Conservation (phyloP, 169 alveolate genomes). For the Plasmodium gonderi region DNA sequence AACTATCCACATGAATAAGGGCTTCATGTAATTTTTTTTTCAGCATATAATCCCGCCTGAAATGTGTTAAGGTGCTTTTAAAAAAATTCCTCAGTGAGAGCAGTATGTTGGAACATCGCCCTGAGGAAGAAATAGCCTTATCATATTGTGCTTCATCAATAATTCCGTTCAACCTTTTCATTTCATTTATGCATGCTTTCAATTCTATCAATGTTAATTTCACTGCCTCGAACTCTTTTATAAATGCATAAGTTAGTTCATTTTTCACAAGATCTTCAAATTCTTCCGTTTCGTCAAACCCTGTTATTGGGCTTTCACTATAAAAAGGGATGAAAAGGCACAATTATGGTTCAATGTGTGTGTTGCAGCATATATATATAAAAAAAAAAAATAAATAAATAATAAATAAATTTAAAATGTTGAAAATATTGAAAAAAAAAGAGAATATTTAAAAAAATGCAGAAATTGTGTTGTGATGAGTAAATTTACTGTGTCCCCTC, state of each 20-base stretch:
- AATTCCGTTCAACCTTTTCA: slow-evolving; percentile 4
- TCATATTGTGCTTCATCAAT: background rate
- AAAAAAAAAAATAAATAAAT: no score
- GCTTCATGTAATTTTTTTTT: slow-evolving; percentile 26
- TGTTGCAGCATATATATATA: no score
- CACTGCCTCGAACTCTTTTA: slow-evolving; percentile 31
- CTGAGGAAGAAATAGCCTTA: background rate
- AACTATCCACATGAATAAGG: slow-evolving; percentile 46
- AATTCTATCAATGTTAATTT: slow-evolving; percentile 15
- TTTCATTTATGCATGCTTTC: slow-evolving; percentile 15
- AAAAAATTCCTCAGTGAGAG: slow-evolving; percentile 13
- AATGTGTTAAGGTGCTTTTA: slow-evolving; percentile 35
- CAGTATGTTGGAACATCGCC: background rate
- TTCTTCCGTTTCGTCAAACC: slow-evolving; percentile 13
- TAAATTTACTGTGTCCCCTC: no score
- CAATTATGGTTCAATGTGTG: background rate
- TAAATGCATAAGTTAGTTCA: slow-evolving; percentile 35
- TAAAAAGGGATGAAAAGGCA: background rate
- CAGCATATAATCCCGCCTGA: slow-evolving; percentile 34
- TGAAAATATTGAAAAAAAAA: no score
- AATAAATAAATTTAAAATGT: no score
- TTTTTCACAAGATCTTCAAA: slow-evolving; percentile 25
- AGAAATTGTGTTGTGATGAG: background rate
- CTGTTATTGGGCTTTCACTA: slow-evolving; percentile 9
- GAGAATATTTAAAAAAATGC: background rate